Evolutionary conservation across 768 basidiomycete genomes (phyloP).

Genomic region (Collybia nuda): DNA sequence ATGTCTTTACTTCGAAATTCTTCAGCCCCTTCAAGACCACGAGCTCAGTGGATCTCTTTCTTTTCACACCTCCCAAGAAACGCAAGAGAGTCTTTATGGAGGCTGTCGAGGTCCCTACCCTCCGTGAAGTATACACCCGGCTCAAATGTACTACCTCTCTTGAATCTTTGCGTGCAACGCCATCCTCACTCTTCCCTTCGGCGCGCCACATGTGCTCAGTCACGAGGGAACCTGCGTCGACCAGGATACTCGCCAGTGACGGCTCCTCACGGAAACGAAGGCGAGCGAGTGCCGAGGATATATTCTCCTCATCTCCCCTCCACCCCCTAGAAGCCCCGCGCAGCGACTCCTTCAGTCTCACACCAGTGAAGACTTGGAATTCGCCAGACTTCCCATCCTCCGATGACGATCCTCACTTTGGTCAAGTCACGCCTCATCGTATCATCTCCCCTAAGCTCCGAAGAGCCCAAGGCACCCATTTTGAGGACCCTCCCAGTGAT

Average conservation of each 20-base stretch:
- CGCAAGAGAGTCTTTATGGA: constrained; percentile 35
- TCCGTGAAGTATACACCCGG: constrained; percentile 10
- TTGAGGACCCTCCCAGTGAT: constrained; percentile 45
- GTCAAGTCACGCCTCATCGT: constrained; percentile 71
- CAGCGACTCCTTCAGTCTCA: constrained; percentile 5
- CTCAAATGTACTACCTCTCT: constrained; percentile 8
- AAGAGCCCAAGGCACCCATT: constrained; percentile 24
- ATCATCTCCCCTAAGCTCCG: constrained; percentile 61
- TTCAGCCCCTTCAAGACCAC: constrained; percentile 1
- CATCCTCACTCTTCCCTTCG: neutral
- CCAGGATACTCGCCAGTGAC: neutral
- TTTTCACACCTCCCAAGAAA: constrained; percentile 26
- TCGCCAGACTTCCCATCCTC: constrained; percentile 43
- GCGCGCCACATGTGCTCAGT: constrained; percentile 6
- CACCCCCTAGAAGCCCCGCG: constrained; percentile 3
- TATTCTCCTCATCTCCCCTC: constrained; percentile 2
- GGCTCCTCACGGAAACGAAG: constrained; percentile 11
- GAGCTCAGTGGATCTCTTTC: neutral
- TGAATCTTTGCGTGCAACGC: neutral
- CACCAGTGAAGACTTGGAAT: neutral
- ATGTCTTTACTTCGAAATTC: constrained; percentile 5
- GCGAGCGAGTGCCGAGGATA: constrained; percentile 1
- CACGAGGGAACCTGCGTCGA: neutral
- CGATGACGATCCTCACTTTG: constrained; percentile 63
- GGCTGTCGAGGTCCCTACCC: constrained; percentile 19